Conservation (phyloP, 306 rosid species). For the Corylus heterophylla region DNA sequence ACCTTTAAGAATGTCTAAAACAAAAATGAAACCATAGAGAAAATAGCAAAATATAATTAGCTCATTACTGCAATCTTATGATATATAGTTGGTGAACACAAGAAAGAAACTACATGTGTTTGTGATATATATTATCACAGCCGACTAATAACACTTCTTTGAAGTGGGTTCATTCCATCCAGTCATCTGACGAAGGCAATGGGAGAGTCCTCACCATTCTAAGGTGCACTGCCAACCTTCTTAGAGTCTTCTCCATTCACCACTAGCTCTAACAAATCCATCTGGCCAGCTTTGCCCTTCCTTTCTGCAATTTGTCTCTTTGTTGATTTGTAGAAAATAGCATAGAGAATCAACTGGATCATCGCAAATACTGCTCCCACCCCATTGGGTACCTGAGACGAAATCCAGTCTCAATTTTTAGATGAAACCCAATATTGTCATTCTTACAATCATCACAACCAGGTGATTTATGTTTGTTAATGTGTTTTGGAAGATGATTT, state of each 20-base stretch:
- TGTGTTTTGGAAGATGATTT: no score
- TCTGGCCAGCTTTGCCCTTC: conserved; percentile 29
- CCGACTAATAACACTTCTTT: background rate
- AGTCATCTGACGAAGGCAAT: background rate
- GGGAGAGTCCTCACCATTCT: background rate
- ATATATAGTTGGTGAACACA: background rate
- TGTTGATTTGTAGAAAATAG: conserved; percentile 75
- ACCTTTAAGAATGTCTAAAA: no score
- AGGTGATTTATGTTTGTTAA: no score
- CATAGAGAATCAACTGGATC: conserved; percentile 74
- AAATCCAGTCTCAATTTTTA: background rate
- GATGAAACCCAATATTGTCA: background rate
- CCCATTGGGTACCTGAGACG: conserved; percentile 79
- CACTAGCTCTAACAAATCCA: conserved; percentile 44
- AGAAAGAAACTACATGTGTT: background rate
- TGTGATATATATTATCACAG: background rate
- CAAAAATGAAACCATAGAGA: no score
- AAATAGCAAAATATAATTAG: no score
- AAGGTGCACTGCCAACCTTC: background rate
- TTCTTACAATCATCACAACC: no score
- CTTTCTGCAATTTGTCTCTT: conserved; percentile 56
- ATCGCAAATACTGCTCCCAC: conserved; percentile 56
- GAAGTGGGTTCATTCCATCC: background rate
- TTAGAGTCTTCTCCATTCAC: conserved; percentile 4
- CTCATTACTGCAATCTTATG: no score